Evolutionary conservation across 2,329 filamentous ascomycete genomes (phyloP), one percentile per base, ranked within the genome.

Genomic region (Alternaria ethzedia): DNA sequence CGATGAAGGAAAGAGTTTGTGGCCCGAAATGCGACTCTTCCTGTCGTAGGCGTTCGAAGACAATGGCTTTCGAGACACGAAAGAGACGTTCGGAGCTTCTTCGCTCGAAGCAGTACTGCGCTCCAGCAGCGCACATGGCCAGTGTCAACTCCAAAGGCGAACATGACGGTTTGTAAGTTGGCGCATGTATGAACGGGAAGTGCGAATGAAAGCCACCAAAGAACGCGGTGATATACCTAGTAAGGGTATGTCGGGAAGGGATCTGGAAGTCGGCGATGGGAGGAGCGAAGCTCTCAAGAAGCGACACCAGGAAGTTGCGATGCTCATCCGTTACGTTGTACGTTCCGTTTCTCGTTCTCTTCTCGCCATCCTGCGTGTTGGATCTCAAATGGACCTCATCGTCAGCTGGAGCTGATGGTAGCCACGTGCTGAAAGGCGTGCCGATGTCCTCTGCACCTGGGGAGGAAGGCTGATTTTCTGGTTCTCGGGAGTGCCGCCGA

Each of bases 61-160:
- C 70, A 32, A 79, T 76, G 2, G 70, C 65, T 63, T 76, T 77
- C 2, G 75, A 65, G 12, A 73, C 70, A 3, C 69, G 65, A 58
- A 77, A 78, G 2, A 79, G 66, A 17, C 70, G 68, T 20, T 76
- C 69, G 3, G 72, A 70, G 49, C 74, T 77, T 45, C 67, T 63
- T 50, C 69, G 65, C 57, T 79, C 77, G 32, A 78, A 78, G 46
- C 76, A 75, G 47, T 77, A 78, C 45, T 78, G 75, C 11, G 77
- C 76, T 8, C 77, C 77, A 15, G 74, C 71, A 13, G 75, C 72
- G 46, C 73, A 74, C 69, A 79, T 78, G 5, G 73, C 70, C 6
- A 79, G 62, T 3, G 75, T 75, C 6, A 78, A 68, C 50, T 78
- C 75, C 20, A 76, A 51, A 3, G 77, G 75, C 10, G 75, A 76